phyloP scores from a whole-genome alignment of 202 grass and related monocot species.

The Miscanthus sacchariflorus region DNA sequence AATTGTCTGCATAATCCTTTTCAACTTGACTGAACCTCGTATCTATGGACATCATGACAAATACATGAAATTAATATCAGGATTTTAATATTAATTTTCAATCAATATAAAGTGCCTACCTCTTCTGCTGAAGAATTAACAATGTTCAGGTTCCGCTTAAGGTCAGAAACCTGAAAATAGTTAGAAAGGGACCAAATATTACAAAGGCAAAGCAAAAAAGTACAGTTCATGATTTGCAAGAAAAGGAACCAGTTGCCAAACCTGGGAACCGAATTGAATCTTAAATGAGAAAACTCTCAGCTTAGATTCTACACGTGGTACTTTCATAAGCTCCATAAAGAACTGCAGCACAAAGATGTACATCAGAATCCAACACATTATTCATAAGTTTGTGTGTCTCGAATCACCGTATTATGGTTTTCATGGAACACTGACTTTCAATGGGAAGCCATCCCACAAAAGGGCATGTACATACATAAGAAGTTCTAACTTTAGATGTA shows the following conservation, averaged over 20 bases:
- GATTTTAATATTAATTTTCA: slow-evolving; percentile 21
- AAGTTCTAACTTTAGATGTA: slow-evolving; percentile 20
- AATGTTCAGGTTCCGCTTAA: slow-evolving; percentile 83
- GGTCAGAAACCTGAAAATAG: slow-evolving; percentile 85
- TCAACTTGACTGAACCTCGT: slow-evolving; percentile 92
- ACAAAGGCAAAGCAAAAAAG: slow-evolving; percentile 48
- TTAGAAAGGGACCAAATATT: slow-evolving; percentile 39
- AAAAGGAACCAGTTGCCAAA: slow-evolving; percentile 39
- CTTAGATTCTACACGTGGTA: slow-evolving; percentile 97
- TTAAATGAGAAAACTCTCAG: slow-evolving; percentile 97
- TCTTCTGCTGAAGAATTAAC: slow-evolving; percentile 91
- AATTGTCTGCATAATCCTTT: slow-evolving; percentile 99
- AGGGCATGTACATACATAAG: neutral
- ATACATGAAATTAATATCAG: slow-evolving; percentile 41
- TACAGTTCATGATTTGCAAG: slow-evolving; percentile 23
- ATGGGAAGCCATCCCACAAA: neutral
- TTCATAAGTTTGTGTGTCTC: slow-evolving; percentile 1
- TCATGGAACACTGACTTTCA: slow-evolving; percentile 15
- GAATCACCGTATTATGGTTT: neutral
- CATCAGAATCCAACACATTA: neutral
- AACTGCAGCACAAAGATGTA: slow-evolving; percentile 62
- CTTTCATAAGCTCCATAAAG: slow-evolving; percentile 97
- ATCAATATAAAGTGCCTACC: slow-evolving; percentile 49
- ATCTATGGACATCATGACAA: slow-evolving; percentile 68
- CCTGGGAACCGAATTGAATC: slow-evolving; percentile 90